These are phyloP conservation scores for Musa balbisiana DNA, from an alignment of 202 grass and related monocot genomes.

Conservation along the genomic window DNA sequence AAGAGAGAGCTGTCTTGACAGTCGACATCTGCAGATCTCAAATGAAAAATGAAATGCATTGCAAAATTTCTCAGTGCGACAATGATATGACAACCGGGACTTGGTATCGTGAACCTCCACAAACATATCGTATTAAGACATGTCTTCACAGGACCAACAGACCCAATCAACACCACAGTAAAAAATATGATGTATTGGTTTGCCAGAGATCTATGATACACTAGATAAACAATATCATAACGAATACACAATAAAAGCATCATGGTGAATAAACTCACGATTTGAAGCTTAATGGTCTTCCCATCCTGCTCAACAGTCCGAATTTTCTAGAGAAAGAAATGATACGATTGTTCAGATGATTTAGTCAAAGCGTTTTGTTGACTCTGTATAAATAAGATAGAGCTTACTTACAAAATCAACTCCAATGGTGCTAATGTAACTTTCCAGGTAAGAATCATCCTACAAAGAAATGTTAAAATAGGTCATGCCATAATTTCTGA, in stretches of 20 bases:
- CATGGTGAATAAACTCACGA: neutral
- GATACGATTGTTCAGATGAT: neutral
- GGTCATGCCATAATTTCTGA: no score
- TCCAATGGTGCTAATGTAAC: conserved; percentile 5
- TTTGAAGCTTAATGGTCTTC: neutral
- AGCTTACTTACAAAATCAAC: conserved; percentile 4
- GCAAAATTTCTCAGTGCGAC: no score
- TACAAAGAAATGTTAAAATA: neutral
- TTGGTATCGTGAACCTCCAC: no score
- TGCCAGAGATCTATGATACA: neutral
- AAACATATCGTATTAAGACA: no score
- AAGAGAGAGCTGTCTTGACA: no score
- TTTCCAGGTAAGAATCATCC: conserved; percentile 2
- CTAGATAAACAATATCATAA: neutral
- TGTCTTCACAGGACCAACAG: no score
- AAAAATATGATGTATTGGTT: no score
- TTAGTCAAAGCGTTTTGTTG: neutral
- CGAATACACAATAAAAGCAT: neutral
- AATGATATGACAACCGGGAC: no score
- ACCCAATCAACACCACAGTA: no score
- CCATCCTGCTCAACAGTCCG: neutral
- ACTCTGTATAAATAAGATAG: neutral
- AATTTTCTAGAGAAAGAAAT: neutral
- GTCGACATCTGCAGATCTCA: no score
- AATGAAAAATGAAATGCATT: no score